Percentiles rank a stretch among this genome's conserved stretches.
Conservation (phyloP, 306 rosid genomes). For the Sicyos edulis region DNA sequence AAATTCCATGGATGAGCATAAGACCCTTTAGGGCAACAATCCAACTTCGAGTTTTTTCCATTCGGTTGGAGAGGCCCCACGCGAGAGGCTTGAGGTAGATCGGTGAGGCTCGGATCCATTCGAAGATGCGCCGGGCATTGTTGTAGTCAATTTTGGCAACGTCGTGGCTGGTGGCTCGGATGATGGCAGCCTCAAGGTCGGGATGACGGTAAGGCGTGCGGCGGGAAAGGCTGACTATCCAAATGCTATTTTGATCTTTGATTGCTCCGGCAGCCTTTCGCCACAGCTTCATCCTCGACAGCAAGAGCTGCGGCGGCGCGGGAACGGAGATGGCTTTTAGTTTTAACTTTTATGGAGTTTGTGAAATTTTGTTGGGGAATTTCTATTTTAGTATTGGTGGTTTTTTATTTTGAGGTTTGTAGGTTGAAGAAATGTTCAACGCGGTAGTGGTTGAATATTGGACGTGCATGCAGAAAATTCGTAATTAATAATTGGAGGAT, state of each 20-base stretch:
- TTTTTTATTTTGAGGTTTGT: background rate
- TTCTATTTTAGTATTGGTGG: background rate
- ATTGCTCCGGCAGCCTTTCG: constrained; percentile 50
- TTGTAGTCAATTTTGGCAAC: constrained; percentile 40
- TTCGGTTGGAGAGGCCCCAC: constrained; percentile 39
- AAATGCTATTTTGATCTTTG: constrained; percentile 70
- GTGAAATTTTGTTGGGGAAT: background rate
- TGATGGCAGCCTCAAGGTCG: constrained; percentile 47
- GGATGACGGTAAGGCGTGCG: constrained; percentile 47
- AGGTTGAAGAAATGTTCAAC: background rate
- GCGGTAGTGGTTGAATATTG: background rate
- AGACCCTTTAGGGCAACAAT: constrained; percentile 73
- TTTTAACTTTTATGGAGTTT: background rate
- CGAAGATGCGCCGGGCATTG: constrained; percentile 58
- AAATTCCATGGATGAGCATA: constrained; percentile 78
- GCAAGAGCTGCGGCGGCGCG: background rate
- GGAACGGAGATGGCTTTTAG: background rate
- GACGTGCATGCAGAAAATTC: background rate
- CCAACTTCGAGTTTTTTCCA: constrained; percentile 68
- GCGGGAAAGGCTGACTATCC: constrained; percentile 40
- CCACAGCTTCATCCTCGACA: constrained; percentile 60
- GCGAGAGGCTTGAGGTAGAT: constrained; percentile 47
- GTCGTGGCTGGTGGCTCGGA: constrained; percentile 87
- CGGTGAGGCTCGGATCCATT: constrained; percentile 63
- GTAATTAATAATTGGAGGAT: background rate